Evolutionary conservation across 495 filamentous ascomycete species (phyloP).

Genomic region (Lasiosphaeria ovina): DNA sequence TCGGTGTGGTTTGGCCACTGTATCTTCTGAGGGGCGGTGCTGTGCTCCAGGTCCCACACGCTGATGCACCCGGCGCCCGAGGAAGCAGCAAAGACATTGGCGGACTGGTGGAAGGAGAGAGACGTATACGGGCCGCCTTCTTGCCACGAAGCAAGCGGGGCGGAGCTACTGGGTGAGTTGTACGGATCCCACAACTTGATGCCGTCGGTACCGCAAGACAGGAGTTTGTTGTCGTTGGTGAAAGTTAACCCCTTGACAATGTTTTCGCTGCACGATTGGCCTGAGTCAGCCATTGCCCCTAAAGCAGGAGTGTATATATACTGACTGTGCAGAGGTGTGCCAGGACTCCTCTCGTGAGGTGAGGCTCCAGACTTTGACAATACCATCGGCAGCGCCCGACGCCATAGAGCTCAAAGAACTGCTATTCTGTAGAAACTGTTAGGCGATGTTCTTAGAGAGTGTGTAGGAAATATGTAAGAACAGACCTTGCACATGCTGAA

Average conservation of each 20-base stretch:
- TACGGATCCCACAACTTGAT: conserved; percentile 93
- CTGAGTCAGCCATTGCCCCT: neutral
- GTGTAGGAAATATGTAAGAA: neutral
- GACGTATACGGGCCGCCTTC: conserved; percentile 80
- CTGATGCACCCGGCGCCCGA: conserved; percentile 83
- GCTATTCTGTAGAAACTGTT: conserved; percentile 51
- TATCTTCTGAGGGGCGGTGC: conserved; percentile 73
- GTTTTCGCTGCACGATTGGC: conserved; percentile 42
- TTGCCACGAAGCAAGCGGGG: conserved; percentile 77
- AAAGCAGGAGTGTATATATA: neutral
- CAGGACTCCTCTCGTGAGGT: conserved; percentile 75
- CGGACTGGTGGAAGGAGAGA: conserved; percentile 73
- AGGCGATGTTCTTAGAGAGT: neutral
- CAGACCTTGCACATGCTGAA: conserved; percentile 61
- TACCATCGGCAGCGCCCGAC: conserved; percentile 78
- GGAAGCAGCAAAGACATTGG: conserved; percentile 69
- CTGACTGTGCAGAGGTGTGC: conserved; percentile 70
- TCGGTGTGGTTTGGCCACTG: conserved; percentile 84
- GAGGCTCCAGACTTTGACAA: conserved; percentile 94
- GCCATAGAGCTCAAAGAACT: conserved; percentile 67
- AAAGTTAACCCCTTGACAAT: conserved; percentile 91
- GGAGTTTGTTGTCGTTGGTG: conserved; percentile 76
- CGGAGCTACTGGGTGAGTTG: conserved; percentile 57
- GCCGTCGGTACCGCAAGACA: conserved; percentile 87
- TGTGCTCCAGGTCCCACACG: conserved; percentile 69